phyloP scores from a whole-genome alignment of 1,284 basidiomycete species.

The Peniophora sp. region DNA sequence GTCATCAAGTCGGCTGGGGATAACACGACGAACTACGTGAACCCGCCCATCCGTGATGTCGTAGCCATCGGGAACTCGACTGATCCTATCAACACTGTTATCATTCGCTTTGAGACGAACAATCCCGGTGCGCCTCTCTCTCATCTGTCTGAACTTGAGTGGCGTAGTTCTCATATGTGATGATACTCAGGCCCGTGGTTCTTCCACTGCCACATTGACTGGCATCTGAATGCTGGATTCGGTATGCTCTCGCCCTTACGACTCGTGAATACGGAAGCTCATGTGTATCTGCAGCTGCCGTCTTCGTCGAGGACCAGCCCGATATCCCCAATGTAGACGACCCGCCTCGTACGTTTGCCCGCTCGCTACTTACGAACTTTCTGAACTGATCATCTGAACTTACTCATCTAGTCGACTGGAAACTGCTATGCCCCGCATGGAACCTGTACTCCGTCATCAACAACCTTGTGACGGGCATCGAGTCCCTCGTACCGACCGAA shows the following conservation, averaged over 20 bases:
- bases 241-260: background rate
- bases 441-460: background rate
- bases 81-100: slow-evolving; percentile 20
- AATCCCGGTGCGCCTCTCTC: slow-evolving; percentile 42
- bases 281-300: background rate
- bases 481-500: too few species aligned
- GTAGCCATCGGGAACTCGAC: slow-evolving; percentile 18
- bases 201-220: slow-evolving; percentile 1
- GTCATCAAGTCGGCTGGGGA: slow-evolving; percentile 21
- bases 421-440: slow-evolving; percentile 1
- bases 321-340: slow-evolving; percentile 7
- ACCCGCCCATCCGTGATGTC: slow-evolving; percentile 23
- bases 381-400: background rate
- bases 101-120: slow-evolving; percentile 27
- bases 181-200: background rate
- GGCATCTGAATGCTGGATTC: background rate
- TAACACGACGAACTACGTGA: slow-evolving; percentile 21
- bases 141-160: too few species aligned
- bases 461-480: background rate
- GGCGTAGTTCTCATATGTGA: too few species aligned
- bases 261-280: too few species aligned
- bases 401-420: background rate
- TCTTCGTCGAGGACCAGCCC: slow-evolving; percentile 14
- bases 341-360: background rate
- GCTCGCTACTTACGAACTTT: too few species aligned